Base-by-base conservation (phyloP, 2,329 filamentous ascomycete species). In the Ceratocystis papillata region DNA sequence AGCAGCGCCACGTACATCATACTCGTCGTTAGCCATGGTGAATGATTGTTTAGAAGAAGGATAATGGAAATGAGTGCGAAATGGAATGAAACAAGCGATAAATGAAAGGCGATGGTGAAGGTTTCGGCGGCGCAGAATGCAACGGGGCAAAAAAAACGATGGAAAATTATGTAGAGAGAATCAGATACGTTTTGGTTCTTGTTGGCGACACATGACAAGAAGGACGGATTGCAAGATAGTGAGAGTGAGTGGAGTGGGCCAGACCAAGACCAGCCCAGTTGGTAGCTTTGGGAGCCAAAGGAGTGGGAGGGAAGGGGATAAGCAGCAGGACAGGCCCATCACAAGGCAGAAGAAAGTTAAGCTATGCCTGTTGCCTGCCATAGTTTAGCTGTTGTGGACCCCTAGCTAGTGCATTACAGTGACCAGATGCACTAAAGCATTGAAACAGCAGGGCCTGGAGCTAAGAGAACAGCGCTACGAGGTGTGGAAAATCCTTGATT, bases 1-100 rank as follows among this genome's bases (percentile, higher is more conserved):
- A 65, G 66, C 63, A 45, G 65, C 63, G 66, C 20, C 60, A 69
- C 53, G 68, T 81, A 97, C 93, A 87, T 99, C 94, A 82, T 99
- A 99, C 83, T 99, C 94, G 85, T 99, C 94, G 87, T 97, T 99
- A 76, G 93, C 94, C 94, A 97, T 99, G 79, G 73, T 82, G 80
- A 74, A 72, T 69, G 68, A 69, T 68, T 59, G 44, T 63, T 28
- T 28, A 20, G 22, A 63, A 48, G 69, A 69, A 70, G 57, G 45
- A 46, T 63, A 55, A 63, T 41, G 10, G 37, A 53, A 65, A 59
- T 50, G 48, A 65, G 48, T 44, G 41, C 37, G 41, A 63, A 66
- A 66, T 62, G 20, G 55, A 22, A 37, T 45, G 61, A 61, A 55
- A 61, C 28, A 62, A 60, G 37, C 25, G 59, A 55, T 53, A 66